phyloP scores from a whole-genome alignment of 441 rosid species.

The Pelargonium fulgidum region DNA sequence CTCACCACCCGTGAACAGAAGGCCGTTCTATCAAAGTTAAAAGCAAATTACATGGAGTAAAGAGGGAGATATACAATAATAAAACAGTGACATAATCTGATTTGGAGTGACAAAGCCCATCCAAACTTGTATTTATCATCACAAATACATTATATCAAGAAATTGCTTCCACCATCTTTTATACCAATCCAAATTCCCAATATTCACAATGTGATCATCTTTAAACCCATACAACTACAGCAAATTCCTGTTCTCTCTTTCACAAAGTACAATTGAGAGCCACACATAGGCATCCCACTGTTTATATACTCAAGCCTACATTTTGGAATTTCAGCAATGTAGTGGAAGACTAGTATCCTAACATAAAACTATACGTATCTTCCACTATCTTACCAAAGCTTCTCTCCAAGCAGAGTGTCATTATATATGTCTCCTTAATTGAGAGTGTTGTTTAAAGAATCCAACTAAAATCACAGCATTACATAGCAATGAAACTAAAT shows the following conservation, averaged over 20 bases:
- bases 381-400: too few relatives aligned
- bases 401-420: too few relatives aligned
- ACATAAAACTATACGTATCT: neutral
- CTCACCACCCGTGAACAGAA: constrained; percentile 83
- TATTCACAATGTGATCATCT: neutral
- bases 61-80: neutral
- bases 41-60: constrained; percentile 5
- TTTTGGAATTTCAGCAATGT: neutral
- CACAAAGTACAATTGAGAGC: neutral
- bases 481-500: neutral
- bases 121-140: neutral
- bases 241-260: neutral
- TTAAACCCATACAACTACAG: neutral
- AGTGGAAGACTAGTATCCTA: neutral
- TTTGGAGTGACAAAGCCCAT: too few relatives aligned
- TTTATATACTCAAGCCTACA: neutral
- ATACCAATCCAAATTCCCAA: neutral
- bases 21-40: constrained; percentile 49
- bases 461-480: neutral
- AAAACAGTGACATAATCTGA: too few relatives aligned
- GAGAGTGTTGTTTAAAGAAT: too few relatives aligned
- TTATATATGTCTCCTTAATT: too few relatives aligned
- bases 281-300: neutral
- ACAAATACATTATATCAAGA: neutral
- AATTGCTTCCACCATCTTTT: neutral